A percentile compares a stretch with the other conserved stretches of the same genome.
These are phyloP conservation scores for Quercus phellos DNA, from an alignment of 331 rosid species.

Conservation along the genomic window DNA sequence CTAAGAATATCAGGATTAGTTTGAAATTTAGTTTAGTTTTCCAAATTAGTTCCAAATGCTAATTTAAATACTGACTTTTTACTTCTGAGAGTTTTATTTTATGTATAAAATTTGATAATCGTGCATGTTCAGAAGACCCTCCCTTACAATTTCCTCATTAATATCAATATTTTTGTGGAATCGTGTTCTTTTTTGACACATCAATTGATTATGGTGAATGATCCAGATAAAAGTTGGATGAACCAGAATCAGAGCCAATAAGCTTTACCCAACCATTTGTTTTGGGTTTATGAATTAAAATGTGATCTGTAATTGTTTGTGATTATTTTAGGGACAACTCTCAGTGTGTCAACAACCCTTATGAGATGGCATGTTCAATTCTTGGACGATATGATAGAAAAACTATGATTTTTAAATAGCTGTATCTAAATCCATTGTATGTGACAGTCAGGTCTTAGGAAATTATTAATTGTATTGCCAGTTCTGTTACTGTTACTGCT, in stretches of 20 bases:
- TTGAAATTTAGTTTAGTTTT: no score
- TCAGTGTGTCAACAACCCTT: not conserved
- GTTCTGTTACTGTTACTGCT: not conserved
- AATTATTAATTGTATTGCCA: slow-evolving; percentile 9
- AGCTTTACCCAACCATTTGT: not conserved
- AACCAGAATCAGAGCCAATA: not conserved
- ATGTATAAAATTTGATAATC: no score
- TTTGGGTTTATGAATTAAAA: slow-evolving; percentile 6
- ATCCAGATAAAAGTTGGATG: not conserved
- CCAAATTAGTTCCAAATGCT: no score
- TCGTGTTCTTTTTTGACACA: not conserved
- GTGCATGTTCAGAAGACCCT: no score
- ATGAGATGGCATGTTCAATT: not conserved
- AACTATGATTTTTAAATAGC: not conserved
- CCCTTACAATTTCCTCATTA: no score
- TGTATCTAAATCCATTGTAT: not conserved
- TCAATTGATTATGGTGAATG: not conserved
- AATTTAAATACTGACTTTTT: no score
- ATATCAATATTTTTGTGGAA: no score
- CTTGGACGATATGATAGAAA: slow-evolving; percentile 18
- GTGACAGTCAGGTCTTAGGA: slow-evolving; percentile 7
- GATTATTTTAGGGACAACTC: slow-evolving; percentile 21
- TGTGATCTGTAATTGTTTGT: not conserved
- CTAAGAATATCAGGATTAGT: no score
- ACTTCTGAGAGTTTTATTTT: no score